Percentiles rank a stretch among this genome's conserved stretches.
Evolutionary conservation across 1,139 yeast genomes (phyloP).

Genomic region (Arxiozyma heterogenica): DNA sequence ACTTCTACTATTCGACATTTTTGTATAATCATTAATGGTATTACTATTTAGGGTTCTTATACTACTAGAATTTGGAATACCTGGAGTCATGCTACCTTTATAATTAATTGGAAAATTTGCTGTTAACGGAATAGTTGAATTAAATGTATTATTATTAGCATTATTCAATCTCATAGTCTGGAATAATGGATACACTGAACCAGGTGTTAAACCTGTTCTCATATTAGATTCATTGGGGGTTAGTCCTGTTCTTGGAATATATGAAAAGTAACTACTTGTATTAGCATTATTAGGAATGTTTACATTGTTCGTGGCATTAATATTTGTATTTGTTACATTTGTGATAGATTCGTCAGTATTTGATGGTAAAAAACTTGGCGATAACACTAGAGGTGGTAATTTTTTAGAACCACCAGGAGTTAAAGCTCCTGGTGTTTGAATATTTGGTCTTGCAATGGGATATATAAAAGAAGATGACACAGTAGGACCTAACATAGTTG

Average conservation of each 20-base stretch:
- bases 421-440: constrained; percentile 42
- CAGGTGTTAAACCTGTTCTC: constrained; percentile 58
- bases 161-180: constrained; percentile 21
- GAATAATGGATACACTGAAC: constrained; percentile 27
- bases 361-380: constrained; percentile 23
- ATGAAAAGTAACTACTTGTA: background rate
- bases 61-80: background rate
- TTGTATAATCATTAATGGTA: constrained; percentile 8
- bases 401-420: constrained; percentile 54
- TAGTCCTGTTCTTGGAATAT: constrained; percentile 45
- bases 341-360: background rate
- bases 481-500: background rate
- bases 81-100: background rate
- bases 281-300: background rate
- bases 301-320: background rate
- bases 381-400: constrained; percentile 43
- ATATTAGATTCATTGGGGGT: constrained; percentile 63
- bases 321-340: background rate
- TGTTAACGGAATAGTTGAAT: background rate
- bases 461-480: constrained; percentile 1
- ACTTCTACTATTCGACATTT: background rate
- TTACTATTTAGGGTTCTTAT: background rate
- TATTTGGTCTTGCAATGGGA: constrained; percentile 5
- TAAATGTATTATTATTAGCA: constrained; percentile 8
- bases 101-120: background rate